A percentile compares a stretch with the other conserved stretches of the same genome.
Evolutionary conservation across 768 basidiomycete genomes (phyloP).

Genomic region (Tricholoma terreum): DNA sequence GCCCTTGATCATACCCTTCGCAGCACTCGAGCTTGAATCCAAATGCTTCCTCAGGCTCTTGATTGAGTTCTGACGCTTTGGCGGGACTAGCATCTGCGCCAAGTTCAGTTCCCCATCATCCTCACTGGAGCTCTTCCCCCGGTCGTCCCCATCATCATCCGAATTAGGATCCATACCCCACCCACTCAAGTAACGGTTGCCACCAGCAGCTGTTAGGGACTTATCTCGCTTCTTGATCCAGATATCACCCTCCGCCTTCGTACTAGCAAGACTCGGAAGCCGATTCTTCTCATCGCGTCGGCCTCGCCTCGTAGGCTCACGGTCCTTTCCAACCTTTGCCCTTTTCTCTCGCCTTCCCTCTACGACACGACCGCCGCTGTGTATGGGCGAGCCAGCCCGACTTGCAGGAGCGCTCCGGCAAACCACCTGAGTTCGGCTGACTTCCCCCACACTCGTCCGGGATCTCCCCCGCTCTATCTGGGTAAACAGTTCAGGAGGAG

Average conservation of each 20-base stretch:
- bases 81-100: constrained; percentile 63
- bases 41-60: constrained; percentile 67
- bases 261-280: constrained; percentile 63
- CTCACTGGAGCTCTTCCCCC: constrained; percentile 27
- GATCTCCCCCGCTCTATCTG: constrained; percentile 35
- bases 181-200: constrained; percentile 29
- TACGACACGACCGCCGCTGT: constrained; percentile 20
- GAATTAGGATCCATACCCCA: constrained; percentile 25
- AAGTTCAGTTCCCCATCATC: constrained; percentile 58
- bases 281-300: constrained; percentile 20
- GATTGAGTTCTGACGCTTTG: constrained; percentile 73
- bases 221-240: constrained; percentile 36
- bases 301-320: constrained; percentile 23
- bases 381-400: constrained; percentile 47
- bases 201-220: constrained; percentile 7
- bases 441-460: constrained; percentile 33
- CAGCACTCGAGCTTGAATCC: constrained; percentile 4
- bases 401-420: constrained; percentile 73
- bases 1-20: constrained; percentile 9
- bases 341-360: constrained; percentile 13
- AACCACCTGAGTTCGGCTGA: constrained; percentile 55
- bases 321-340: constrained; percentile 19
- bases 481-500: constrained; percentile 37
- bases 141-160: constrained; percentile 44
- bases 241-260: constrained; percentile 55